Evolutionary conservation across 2,329 filamentous ascomycete species (phyloP), one percentile per base, ranked within the genome.

Genomic region (Fonsecaea erecta): DNA sequence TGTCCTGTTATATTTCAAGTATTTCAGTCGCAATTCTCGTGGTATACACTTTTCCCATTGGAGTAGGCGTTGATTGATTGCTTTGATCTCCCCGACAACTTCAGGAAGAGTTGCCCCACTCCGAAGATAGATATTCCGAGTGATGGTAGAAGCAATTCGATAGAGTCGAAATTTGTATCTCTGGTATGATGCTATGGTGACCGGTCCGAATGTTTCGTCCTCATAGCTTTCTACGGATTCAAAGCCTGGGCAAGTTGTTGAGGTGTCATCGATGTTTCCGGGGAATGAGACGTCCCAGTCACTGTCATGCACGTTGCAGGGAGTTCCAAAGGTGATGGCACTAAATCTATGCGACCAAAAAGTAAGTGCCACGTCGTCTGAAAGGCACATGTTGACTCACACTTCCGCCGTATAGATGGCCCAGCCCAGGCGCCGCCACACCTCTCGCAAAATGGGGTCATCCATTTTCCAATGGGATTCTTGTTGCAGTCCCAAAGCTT

Each of bases 101-200:
- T 66, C 43, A 18, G 55, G n/a, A n/a, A 66, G 56, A 0, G 57
- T 63, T 24, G 51, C 57, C 12, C 61, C 51, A 26, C 28, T 66
- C 34, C 56, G 63, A 2, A 64, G 32, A 43, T 69, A 69, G 26
- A 69, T 51, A 14, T 62, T 67, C 35, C 55, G 52, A n/a, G 64
- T 64, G 40, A 69, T 69, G 5, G 64, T 30, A 7, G 46, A 62
- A n/a, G 64, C 67, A 26, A 69, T 62, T 5, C 60, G 56, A 43
- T 69, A 69, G 11, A 69, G 64, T 3, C 53, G 53, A 35, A 67
- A 66, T 48, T 69, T 69, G 59, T 67, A 69, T n/a, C 67, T 63
- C 35, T 69, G 67, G 24, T 69, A 69, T 4, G 67, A 69, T 30
- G 65, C 56, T 18, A 69, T 63, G 5, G 64, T 69, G 16, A 69